Evolutionary conservation across 2,329 filamentous ascomycete species (phyloP), one percentile per base, ranked within the genome.

Genomic region (Hymenoscyphus salicellus): DNA sequence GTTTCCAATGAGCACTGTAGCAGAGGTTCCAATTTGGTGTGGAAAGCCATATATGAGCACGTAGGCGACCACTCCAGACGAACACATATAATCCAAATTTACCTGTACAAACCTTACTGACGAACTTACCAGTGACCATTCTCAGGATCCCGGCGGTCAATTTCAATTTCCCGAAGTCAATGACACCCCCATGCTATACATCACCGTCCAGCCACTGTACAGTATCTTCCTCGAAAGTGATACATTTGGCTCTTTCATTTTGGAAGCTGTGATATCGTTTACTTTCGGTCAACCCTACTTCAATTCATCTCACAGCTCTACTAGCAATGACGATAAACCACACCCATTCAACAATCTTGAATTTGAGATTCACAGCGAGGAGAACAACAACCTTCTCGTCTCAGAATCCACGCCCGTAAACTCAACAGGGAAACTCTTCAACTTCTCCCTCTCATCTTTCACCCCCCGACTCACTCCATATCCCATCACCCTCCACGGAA

Each of bases 131-230:
- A 81, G 81, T 58, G 79, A 81, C 63, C 75, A 77, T 3, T 78
- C 80, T 0, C 78, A 81, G 67, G 73, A 82, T 66, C 82, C 82
- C 0, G 81, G 80, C 38, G 82, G 83, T 23, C 76, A 77, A 71
- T 76, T 84, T 5, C 67, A 76, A 7, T 74, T 77, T 36, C 81
- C 82, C 78, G 20, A 65, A 7, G 67, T 64, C 26, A 78, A 78
- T 23, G 57, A 71, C 3, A 69, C 69, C n/a, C 75, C 77, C 4
- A 68, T 81, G 49, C 73, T 84, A 16, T 75, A 80, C 67, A 66
- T 83, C 2, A 75, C 74, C n/a, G 65, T 83, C n/a, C 76, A 77
- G 56, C 79, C 82, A 16, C 78, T 79, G 5, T 79, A 82, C 72
- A 80, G 72, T 58, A 77, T 83, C 6, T 84, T 83, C 71, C 75